Conservation (phyloP, 2,329 filamentous ascomycete species). For the Fusarium praegraminearum region DNA sequence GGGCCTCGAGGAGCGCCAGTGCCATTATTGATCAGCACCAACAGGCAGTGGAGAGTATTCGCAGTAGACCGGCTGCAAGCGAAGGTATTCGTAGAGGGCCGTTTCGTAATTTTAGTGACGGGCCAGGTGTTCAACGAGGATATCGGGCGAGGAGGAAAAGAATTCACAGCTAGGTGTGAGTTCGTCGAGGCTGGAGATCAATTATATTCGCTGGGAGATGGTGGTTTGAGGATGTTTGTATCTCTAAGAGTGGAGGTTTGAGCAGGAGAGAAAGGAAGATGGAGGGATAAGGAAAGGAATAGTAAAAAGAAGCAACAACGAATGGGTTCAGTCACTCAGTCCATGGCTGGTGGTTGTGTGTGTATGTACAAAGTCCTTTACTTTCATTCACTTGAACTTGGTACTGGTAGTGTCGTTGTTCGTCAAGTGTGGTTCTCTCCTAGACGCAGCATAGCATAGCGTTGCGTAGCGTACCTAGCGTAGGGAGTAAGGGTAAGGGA, state of each 20-base stretch:
- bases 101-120: slow-evolving; percentile 14
- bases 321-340: slow-evolving; percentile 41
- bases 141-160: slow-evolving; percentile 11
- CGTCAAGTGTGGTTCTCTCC: slow-evolving; percentile 41
- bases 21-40: slow-evolving; percentile 46
- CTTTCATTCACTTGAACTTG: slow-evolving; percentile 35
- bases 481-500: slow-evolving; percentile 21
- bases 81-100: slow-evolving; percentile 21
- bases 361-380: slow-evolving; percentile 38
- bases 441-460: slow-evolving; percentile 28
- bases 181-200: slow-evolving; percentile 21
- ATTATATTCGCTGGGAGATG: slow-evolving; percentile 19
- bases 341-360: slow-evolving; percentile 50
- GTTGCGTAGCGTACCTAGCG: slow-evolving; percentile 19
- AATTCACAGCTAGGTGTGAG: slow-evolving; percentile 4
- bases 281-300: slow-evolving; percentile 22
- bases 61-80: slow-evolving; percentile 25
- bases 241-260: slow-evolving; percentile 18
- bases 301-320: slow-evolving; percentile 42
- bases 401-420: slow-evolving; percentile 37
- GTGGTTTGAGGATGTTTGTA: slow-evolving; percentile 13
- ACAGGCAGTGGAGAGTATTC: slow-evolving; percentile 15
- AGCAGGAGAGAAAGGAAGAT: slow-evolving; percentile 28
- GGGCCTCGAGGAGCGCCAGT: slow-evolving; percentile 25
- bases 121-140: slow-evolving; percentile 11